A percentile compares a stretch with the other conserved stretches of the same genome.
phyloP scores from a whole-genome alignment of 2,329 filamentous ascomycete genomes.

The Aspergillus tubingensis region DNA sequence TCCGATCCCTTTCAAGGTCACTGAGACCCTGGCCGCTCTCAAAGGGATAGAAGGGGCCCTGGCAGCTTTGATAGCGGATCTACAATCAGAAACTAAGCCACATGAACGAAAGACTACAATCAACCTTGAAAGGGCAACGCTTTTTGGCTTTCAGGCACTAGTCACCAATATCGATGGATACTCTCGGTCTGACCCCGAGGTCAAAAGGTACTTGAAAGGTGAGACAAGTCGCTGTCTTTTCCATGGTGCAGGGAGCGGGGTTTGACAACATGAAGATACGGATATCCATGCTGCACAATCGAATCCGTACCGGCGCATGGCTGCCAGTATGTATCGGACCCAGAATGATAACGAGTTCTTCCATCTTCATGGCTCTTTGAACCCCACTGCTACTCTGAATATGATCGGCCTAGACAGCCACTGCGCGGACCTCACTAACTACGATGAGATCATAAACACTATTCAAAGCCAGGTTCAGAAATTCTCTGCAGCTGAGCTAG shows the following conservation, averaged over 20 bases:
- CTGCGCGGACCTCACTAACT: not conserved
- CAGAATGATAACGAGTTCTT: conserved; percentile 6
- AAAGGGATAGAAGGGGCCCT: conserved; percentile 6
- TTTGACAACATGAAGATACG: not conserved
- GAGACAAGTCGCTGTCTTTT: too few relatives aligned
- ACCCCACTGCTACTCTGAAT: conserved; percentile 1
- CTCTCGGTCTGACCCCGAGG: not conserved
- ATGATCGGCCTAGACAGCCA: conserved; percentile 5
- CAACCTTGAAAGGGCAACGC: not conserved
- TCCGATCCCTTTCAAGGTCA: conserved; percentile 7
- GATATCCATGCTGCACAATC: not conserved
- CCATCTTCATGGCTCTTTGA: conserved; percentile 7
- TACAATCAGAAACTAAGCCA: not conserved
- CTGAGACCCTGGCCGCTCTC: conserved; percentile 1
- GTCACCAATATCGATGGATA: not conserved
- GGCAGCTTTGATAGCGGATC: not conserved
- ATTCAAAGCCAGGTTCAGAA: not conserved
- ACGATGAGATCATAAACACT: not conserved
- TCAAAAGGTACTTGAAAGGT: not conserved
- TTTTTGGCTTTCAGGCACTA: not conserved
- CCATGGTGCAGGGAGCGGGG: too few relatives aligned
- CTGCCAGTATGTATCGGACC: conserved; percentile 5
- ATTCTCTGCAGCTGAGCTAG: not conserved
- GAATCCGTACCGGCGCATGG: not conserved
- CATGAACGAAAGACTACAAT: not conserved